These are phyloP conservation scores for Periconia macrospinosa DNA, from an alignment of 2,329 filamentous ascomycete species.

Conservation along the genomic window DNA sequence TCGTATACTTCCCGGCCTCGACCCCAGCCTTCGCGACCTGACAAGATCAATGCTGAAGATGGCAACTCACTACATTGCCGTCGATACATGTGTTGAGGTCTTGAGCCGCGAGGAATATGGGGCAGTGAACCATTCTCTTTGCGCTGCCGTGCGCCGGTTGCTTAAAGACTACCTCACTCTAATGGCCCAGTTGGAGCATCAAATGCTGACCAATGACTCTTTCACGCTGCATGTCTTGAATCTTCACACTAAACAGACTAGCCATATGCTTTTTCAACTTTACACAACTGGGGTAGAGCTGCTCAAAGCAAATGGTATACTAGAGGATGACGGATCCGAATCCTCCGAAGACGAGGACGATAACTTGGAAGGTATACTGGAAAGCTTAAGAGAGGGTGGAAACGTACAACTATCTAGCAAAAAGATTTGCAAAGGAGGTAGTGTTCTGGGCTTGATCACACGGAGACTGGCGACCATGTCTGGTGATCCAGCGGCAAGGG, in stretches of 20 bases:
- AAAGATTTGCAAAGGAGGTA: constrained; percentile 95
- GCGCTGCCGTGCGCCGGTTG: constrained; percentile 88
- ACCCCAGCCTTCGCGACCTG: constrained; percentile 87
- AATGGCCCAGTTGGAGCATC: constrained; percentile 89
- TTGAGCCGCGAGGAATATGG: constrained; percentile 93
- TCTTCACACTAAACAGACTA: constrained; percentile 85
- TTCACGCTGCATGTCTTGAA: constrained; percentile 95
- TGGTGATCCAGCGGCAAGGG: constrained; percentile 85
- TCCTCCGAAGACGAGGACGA: constrained; percentile 74
- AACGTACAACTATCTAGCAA: constrained; percentile 82
- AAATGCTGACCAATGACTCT: constrained; percentile 81
- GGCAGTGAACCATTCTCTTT: constrained; percentile 91
- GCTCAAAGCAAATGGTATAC: constrained; percentile 80
- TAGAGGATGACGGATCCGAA: constrained; percentile 74
- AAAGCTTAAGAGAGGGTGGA: constrained; percentile 83
- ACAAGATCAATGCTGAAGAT: constrained; percentile 88
- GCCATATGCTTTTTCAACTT: constrained; percentile 87
- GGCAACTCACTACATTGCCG: constrained; percentile 87
- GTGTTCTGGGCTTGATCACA: constrained; percentile 86
- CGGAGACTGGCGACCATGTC: constrained; percentile 85
- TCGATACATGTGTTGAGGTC: constrained; percentile 92
- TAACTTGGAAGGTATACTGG: constrained; percentile 90
- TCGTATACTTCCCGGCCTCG: constrained; percentile 77
- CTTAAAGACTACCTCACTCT: constrained; percentile 93
- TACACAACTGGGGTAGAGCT: constrained; percentile 80